Evolutionary conservation across 805 yeast species (phyloP).

Genomic region (Isabelozyma gotoi): DNA sequence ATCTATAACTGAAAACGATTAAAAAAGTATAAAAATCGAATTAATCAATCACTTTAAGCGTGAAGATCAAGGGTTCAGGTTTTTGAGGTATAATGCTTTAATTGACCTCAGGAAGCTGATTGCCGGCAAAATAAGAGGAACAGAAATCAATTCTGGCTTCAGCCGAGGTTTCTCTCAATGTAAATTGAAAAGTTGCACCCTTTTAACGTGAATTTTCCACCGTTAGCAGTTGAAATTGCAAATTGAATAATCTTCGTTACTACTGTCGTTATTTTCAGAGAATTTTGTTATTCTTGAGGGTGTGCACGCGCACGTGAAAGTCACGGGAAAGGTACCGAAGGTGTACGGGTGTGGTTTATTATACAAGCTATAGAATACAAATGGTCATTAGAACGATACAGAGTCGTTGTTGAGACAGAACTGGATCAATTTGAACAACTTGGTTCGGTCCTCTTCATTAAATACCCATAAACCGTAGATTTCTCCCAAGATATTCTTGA

Average conservation of each 20-base stretch:
- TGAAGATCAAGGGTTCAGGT: no score
- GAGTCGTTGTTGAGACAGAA: constrained; percentile 38
- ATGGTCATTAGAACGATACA: constrained; percentile 2
- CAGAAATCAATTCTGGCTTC: no score
- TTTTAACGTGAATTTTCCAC: not conserved
- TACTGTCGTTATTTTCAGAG: not conserved
- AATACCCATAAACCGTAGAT: constrained; percentile 81
- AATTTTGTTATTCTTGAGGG: constrained; percentile 1
- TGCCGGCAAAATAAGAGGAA: no score
- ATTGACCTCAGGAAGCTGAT: no score
- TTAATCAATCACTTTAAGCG: no score
- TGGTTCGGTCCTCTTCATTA: constrained; percentile 63
- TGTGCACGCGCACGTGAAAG: constrained; percentile 11
- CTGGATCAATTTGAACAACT: constrained; percentile 48
- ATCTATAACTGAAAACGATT: no score
- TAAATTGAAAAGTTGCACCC: not conserved
- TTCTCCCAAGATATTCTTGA: constrained; percentile 65
- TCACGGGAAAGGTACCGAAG: not conserved
- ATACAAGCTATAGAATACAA: not conserved
- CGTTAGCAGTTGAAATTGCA: not conserved
- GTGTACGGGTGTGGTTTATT: not conserved
- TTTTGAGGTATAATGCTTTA: no score
- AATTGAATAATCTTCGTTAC: not conserved
- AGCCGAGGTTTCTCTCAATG: no score
- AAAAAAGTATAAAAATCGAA: no score